Evolutionary conservation across 495 filamentous ascomycete species (phyloP).

Genomic region (Talaromyces ruber): DNA sequence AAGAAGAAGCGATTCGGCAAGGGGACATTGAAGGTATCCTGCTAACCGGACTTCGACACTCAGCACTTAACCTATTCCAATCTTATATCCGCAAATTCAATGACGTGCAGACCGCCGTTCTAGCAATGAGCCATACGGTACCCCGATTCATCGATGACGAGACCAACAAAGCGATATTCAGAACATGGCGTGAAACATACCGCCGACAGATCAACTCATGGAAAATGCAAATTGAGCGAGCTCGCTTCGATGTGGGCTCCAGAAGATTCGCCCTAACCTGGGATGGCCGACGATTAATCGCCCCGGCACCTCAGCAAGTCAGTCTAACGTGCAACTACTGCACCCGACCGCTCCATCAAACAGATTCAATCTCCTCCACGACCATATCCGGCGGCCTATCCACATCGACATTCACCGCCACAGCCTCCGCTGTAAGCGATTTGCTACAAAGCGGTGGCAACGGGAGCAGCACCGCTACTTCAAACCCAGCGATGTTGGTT

Average conservation of each 20-base stretch:
- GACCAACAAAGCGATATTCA: conserved; percentile 46
- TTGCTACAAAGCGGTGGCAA: conserved; percentile 10
- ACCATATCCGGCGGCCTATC: background rate
- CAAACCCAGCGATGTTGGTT: conserved; percentile 19
- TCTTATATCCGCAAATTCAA: conserved; percentile 80
- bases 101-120: conserved; percentile 83
- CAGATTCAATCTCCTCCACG: conserved; percentile 16
- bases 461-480: conserved; percentile 28
- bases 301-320: conserved; percentile 63
- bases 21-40: conserved; percentile 87
- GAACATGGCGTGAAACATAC: conserved; percentile 76
- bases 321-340: conserved; percentile 80
- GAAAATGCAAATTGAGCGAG: conserved; percentile 56
- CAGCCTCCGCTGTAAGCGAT: conserved; percentile 20
- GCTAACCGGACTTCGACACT: conserved; percentile 74
- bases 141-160: conserved; percentile 72
- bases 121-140: conserved; percentile 71
- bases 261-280: conserved; percentile 54
- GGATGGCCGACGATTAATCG: conserved; percentile 54
- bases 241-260: conserved; percentile 49
- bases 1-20: conserved; percentile 51
- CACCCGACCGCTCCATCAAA: conserved; percentile 44
- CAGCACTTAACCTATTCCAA: conserved; percentile 73
- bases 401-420: conserved; percentile 8
- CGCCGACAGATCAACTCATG: conserved; percentile 70